phyloP scores from a whole-genome alignment of 441 rosid species.

The Adansonia madagascariensis region DNA sequence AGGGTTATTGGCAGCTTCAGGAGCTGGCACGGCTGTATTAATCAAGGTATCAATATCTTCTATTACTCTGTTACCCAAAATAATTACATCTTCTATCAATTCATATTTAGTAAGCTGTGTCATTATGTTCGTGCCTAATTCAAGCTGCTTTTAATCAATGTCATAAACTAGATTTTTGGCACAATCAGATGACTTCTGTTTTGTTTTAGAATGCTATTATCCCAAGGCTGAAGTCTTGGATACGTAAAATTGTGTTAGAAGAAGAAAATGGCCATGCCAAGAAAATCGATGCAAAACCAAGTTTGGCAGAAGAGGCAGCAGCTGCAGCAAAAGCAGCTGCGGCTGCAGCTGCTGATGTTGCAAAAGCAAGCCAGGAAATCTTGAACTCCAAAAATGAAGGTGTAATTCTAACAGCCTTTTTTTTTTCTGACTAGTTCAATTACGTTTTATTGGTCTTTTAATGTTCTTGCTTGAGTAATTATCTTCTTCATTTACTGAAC shows the following conservation, averaged over 20 bases:
- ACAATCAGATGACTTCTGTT: constrained; percentile 26
- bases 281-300: constrained; percentile 58
- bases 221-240: constrained; percentile 89
- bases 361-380: constrained; percentile 86
- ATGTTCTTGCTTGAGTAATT: constrained; percentile 1
- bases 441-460: background rate
- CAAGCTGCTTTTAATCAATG: constrained; percentile 10
- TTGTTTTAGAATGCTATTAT: constrained; percentile 66
- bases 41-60: constrained; percentile 59
- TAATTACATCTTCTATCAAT: background rate
- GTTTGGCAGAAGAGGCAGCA: constrained; percentile 87
- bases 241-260: constrained; percentile 68
- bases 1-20: constrained; percentile 79
- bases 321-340: constrained; percentile 95
- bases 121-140: constrained; percentile 8
- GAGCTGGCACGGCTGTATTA: constrained; percentile 81
- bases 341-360: constrained; percentile 86
- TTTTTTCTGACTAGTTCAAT: background rate
- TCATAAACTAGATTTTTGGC: background rate
- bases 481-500: background rate
- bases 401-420: constrained; percentile 23
- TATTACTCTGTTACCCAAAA: background rate
- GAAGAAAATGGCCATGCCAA: constrained; percentile 57
- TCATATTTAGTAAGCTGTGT: constrained; percentile 20
- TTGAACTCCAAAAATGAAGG: constrained; percentile 73